A percentile compares a stretch with the other conserved stretches of the same genome.
Evolutionary conservation across 2,329 filamentous ascomycete genomes (phyloP).

Genomic region (Thielaviopsis cerberus): DNA sequence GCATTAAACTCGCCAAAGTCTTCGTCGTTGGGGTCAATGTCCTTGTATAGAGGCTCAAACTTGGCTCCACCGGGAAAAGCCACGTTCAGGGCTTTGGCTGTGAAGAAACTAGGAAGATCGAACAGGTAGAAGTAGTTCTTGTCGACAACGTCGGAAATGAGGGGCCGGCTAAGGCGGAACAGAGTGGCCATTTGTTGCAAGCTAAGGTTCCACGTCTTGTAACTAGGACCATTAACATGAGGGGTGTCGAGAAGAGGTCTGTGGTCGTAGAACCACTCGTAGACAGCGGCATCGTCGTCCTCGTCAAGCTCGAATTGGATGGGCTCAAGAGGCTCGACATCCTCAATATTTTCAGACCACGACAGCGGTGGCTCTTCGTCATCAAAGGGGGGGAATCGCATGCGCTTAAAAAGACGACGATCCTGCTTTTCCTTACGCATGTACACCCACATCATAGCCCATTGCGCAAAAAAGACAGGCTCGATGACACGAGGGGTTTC

Average conservation of each 20-base stretch:
- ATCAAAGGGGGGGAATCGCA: constrained; percentile 96
- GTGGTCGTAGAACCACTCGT: constrained; percentile 96
- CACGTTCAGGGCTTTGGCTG: constrained; percentile 90
- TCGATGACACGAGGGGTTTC: constrained; percentile 93
- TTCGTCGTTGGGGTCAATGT: constrained; percentile 95
- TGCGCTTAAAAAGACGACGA: constrained; percentile 86
- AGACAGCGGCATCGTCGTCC: constrained; percentile 73
- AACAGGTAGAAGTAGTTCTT: constrained; percentile 98
- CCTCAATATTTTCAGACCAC: constrained; percentile 97
- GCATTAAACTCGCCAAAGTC: constrained; percentile 99
- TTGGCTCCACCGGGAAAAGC: constrained; percentile 92
- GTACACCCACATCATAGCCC: constrained; percentile 98
- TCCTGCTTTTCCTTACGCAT: constrained; percentile 98
- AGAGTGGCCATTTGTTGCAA: constrained; percentile 91
- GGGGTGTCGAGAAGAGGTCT: constrained; percentile 74
- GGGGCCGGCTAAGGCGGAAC: constrained; percentile 75
- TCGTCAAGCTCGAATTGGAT: constrained; percentile 98
- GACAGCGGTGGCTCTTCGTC: constrained; percentile 94
- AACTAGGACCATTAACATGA: constrained; percentile 91
- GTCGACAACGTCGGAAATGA: constrained; percentile 82
- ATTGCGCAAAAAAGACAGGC: constrained; percentile 92
- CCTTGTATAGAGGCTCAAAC: constrained; percentile 94
- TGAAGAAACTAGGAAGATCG: constrained; percentile 83
- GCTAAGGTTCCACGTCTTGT: constrained; percentile 85
- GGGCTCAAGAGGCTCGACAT: constrained; percentile 89